Evolutionary conservation across 495 filamentous ascomycete genomes (phyloP).

Genomic region (Penicillium desertorum): DNA sequence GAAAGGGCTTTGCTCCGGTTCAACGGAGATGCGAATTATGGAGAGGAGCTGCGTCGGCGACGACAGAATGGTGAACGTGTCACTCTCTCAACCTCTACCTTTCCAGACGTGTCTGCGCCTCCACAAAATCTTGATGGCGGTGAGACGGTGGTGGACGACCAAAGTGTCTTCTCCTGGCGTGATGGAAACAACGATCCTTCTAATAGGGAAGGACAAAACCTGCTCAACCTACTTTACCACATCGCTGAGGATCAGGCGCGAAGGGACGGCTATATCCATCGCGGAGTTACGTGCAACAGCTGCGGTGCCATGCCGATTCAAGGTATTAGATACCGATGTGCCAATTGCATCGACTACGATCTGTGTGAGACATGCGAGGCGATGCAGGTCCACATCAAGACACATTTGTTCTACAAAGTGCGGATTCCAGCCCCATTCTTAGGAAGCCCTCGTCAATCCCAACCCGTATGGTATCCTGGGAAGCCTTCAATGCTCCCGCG

Average conservation of each 20-base stretch:
- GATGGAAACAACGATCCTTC: conserved; percentile 54
- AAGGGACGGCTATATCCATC: conserved; percentile 85
- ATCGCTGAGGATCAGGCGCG: conserved; percentile 82
- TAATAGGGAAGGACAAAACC: conserved; percentile 67
- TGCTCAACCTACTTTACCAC: conserved; percentile 70
- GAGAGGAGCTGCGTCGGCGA: conserved; percentile 45
- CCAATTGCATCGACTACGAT: conserved; percentile 91
- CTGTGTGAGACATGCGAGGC: conserved; percentile 88
- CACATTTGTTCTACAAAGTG: conserved; percentile 95
- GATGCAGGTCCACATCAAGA: conserved; percentile 80
- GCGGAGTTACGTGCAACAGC: conserved; percentile 88
- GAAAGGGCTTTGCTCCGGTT: conserved; percentile 42
- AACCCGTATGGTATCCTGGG: conserved; percentile 87
- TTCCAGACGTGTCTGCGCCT: conserved; percentile 50
- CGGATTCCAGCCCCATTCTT: conserved; percentile 70
- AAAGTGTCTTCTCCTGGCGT: conserved; percentile 56
- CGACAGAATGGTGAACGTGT: conserved; percentile 46
- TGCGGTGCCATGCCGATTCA: conserved; percentile 84
- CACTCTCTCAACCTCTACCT: conserved; percentile 43
- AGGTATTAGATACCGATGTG: conserved; percentile 86
- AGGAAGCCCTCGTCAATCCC: conserved; percentile 63
- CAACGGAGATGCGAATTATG: conserved; percentile 46
- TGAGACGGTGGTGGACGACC: conserved; percentile 60
- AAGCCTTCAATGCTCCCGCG: conserved; percentile 67
- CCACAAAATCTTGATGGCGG: conserved; percentile 46